phyloP scores from a whole-genome alignment of 2,329 filamentous ascomycete species.

The Neurospora sp. region DNA sequence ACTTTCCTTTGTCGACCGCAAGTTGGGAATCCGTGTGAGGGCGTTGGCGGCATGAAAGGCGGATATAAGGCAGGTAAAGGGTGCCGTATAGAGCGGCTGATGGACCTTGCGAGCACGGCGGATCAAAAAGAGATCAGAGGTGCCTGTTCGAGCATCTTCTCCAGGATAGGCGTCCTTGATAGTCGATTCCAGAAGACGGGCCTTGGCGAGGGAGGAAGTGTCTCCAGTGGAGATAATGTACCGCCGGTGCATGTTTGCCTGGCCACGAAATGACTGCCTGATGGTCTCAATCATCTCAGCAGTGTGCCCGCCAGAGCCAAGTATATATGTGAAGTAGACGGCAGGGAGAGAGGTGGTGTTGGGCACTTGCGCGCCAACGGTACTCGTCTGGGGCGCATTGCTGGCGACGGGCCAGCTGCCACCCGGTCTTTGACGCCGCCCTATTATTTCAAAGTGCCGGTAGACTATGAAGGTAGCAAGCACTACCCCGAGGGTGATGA shows the following conservation, averaged over 20 bases:
- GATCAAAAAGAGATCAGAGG: constrained; percentile 57
- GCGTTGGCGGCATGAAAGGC: constrained; percentile 34
- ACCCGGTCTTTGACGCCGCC: neutral
- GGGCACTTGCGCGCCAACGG: constrained; percentile 2
- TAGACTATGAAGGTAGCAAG: neutral
- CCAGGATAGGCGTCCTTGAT: constrained; percentile 24
- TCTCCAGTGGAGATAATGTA: constrained; percentile 78
- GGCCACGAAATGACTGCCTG: constrained; percentile 42
- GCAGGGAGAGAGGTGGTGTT: constrained; percentile 14
- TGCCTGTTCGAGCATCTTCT: constrained; percentile 27
- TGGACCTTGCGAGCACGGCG: constrained; percentile 73
- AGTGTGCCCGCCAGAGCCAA: constrained; percentile 90
- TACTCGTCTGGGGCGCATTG: neutral
- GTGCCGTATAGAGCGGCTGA: constrained; percentile 66
- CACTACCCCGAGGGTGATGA: neutral
- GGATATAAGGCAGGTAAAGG: constrained; percentile 53
- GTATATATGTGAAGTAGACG: constrained; percentile 63
- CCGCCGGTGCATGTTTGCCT: constrained; percentile 54
- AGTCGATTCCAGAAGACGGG: constrained; percentile 52
- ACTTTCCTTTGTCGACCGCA: constrained; percentile 7
- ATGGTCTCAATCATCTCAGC: constrained; percentile 90
- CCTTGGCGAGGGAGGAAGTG: constrained; percentile 53
- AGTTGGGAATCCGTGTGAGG: constrained; percentile 21
- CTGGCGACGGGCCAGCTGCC: constrained; percentile 2
- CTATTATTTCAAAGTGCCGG: neutral